These are phyloP conservation scores for Physcomitrium patens DNA, from an alignment of 225 moss, liverwort and hornwort species.

Conservation along the genomic window DNA sequence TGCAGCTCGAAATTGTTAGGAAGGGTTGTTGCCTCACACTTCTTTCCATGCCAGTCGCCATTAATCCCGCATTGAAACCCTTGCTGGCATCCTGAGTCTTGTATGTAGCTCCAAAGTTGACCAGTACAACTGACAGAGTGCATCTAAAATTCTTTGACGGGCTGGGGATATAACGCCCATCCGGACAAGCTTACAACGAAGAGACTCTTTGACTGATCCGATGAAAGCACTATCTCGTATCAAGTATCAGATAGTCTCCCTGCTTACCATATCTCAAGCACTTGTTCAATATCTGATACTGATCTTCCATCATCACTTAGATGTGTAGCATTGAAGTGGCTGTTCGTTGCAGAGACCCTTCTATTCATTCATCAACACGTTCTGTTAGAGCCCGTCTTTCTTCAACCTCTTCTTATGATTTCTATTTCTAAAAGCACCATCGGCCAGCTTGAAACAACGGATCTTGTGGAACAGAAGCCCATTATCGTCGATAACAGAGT, in stretches of 20 bases:
- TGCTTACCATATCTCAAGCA: slow-evolving; percentile 79
- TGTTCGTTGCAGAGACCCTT: slow-evolving; percentile 35
- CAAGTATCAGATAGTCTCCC: slow-evolving; percentile 82
- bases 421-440: slow-evolving; percentile 83
- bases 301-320: slow-evolving; percentile 36
- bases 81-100: slow-evolving; percentile 68
- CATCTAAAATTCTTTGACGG: slow-evolving; percentile 40
- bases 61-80: slow-evolving; percentile 88
- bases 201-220: slow-evolving; percentile 79
- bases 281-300: slow-evolving; percentile 45
- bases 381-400: slow-evolving; percentile 69
- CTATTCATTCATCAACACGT: slow-evolving; percentile 76
- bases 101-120: slow-evolving; percentile 45
- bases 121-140: slow-evolving; percentile 22
- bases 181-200: slow-evolving; percentile 62
- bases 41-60: slow-evolving; percentile 78
- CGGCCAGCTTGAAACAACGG: slow-evolving; percentile 71
- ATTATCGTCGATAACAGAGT: slow-evolving; percentile 41
- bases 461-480: slow-evolving; percentile 30
- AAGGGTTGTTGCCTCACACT: slow-evolving; percentile 56
- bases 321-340: slow-evolving; percentile 48
- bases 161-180: slow-evolving; percentile 79
- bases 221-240: slow-evolving; percentile 88
- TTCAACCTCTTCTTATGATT: slow-evolving; percentile 62
- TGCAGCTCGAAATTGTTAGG: slow-evolving; percentile 58